Percentiles rank a stretch among this genome's conserved stretches.
These are phyloP conservation scores for Hymenoscyphus fructigenus DNA, from an alignment of 2,329 filamentous ascomycete genomes.

Conservation along the genomic window DNA sequence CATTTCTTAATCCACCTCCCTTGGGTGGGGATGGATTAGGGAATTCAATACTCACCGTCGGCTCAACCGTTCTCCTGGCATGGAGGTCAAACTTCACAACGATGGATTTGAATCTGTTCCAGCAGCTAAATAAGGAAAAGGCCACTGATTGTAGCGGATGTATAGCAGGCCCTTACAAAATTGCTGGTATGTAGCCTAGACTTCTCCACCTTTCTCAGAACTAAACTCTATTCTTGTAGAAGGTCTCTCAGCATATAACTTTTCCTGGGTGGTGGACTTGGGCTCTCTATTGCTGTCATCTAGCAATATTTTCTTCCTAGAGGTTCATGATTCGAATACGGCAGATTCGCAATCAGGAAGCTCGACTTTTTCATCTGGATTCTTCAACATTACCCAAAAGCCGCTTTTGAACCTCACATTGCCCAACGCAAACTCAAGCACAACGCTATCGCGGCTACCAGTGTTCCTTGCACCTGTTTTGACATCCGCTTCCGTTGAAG, in stretches of 20 bases:
- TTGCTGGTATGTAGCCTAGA: conserved; percentile 2
- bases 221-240: not conserved
- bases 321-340: not conserved
- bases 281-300: not conserved
- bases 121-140: not conserved
- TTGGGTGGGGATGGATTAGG: not conserved
- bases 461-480: too few species aligned
- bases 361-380: too few species aligned
- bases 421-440: not conserved
- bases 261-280: not conserved
- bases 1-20: conserved; percentile 1
- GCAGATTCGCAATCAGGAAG: too few species aligned
- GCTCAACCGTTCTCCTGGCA: not conserved
- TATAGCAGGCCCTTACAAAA: not conserved
- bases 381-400: too few species aligned
- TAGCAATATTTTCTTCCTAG: conserved; percentile 5
- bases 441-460: not conserved
- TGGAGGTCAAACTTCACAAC: conserved; percentile 7
- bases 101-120: conserved; percentile 9
- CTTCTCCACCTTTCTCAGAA: not conserved
- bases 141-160: not conserved
- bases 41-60: not conserved
- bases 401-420: too few species aligned
- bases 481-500: too few species aligned
- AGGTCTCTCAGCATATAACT: not conserved